phyloP scores from a whole-genome alignment of 176 grass and related monocot genomes.

The Phyllostachys edulis region DNA sequence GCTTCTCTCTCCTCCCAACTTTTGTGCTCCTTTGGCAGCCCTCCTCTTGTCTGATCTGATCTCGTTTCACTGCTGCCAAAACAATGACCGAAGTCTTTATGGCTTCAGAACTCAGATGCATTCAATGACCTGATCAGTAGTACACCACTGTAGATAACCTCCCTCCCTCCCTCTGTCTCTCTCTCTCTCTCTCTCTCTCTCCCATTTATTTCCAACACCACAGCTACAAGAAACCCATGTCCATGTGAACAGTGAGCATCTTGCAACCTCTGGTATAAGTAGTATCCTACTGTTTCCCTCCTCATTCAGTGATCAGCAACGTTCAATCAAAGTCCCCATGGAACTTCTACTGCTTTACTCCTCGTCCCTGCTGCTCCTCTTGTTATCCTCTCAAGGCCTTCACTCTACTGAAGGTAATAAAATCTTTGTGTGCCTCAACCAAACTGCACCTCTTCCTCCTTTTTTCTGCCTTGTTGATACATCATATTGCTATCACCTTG shows the following conservation, averaged over 20 bases:
- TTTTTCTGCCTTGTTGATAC: neutral
- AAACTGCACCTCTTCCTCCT: neutral
- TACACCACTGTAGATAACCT: conserved; percentile 30
- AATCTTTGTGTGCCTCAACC: neutral
- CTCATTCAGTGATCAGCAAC: conserved; percentile 21
- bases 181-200: too few relatives aligned
- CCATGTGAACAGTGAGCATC: conserved; percentile 42
- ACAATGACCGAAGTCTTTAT: conserved; percentile 41
- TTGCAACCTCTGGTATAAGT: conserved; percentile 32
- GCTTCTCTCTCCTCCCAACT: conserved; percentile 39
- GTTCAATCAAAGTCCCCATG: conserved; percentile 39
- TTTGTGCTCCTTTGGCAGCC: conserved; percentile 31
- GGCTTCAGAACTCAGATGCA: conserved; percentile 45
- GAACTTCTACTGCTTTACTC: conserved; percentile 26
- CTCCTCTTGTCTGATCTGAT: conserved; percentile 11
- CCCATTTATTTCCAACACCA: conserved; percentile 34
- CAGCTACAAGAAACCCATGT: conserved; percentile 31
- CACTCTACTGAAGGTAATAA: conserved; percentile 30
- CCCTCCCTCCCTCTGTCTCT: too few relatives aligned
- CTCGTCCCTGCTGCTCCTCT: conserved; percentile 30
- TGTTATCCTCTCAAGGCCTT: conserved; percentile 34
- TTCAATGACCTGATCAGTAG: conserved; percentile 51
- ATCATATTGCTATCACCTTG: neutral
- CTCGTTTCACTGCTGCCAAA: conserved; percentile 26
- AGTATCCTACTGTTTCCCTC: conserved; percentile 14